phyloP scores from a whole-genome alignment of 1,139 yeast species.

The Starmera stellimalicola region DNA sequence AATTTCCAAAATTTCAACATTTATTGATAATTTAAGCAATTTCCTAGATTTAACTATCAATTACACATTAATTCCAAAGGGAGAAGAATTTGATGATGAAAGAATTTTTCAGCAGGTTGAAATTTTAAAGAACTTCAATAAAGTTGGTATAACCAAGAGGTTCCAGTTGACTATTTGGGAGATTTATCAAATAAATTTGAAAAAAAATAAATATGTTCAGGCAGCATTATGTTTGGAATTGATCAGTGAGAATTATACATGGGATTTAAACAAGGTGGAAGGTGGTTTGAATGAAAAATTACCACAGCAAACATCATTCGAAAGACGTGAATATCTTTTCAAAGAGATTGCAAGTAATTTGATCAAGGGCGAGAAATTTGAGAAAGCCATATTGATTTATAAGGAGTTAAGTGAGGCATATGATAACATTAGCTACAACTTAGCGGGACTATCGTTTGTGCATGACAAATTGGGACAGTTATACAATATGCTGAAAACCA shows the following conservation, averaged over 20 bases:
- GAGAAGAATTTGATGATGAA: conserved; percentile 81
- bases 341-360: conserved; percentile 68
- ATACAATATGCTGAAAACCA: conserved; percentile 57
- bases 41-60: conserved; percentile 62
- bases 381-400: conserved; percentile 68
- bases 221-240: conserved; percentile 78
- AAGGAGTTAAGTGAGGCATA: conserved; percentile 73
- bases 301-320: conserved; percentile 74
- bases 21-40: conserved; percentile 49
- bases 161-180: conserved; percentile 71
- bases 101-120: conserved; percentile 73
- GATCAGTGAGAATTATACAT: conserved; percentile 65
- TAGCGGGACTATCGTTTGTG: conserved; percentile 66
- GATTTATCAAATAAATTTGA: conserved; percentile 57
- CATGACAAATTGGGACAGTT: conserved; percentile 62
- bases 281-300: conserved; percentile 56
- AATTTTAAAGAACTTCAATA: conserved; percentile 67
- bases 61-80: conserved; percentile 66
- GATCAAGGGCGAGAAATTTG: conserved; percentile 63
- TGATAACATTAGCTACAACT: conserved; percentile 64
- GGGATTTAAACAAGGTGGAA: conserved; percentile 47
- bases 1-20: conserved; percentile 38
- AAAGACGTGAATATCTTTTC: conserved; percentile 66
- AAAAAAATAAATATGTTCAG: conserved; percentile 60
- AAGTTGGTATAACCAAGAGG: conserved; percentile 72